These are phyloP conservation scores for Prunus campanulata DNA, from an alignment of 306 rosid species.

Conservation along the genomic window DNA sequence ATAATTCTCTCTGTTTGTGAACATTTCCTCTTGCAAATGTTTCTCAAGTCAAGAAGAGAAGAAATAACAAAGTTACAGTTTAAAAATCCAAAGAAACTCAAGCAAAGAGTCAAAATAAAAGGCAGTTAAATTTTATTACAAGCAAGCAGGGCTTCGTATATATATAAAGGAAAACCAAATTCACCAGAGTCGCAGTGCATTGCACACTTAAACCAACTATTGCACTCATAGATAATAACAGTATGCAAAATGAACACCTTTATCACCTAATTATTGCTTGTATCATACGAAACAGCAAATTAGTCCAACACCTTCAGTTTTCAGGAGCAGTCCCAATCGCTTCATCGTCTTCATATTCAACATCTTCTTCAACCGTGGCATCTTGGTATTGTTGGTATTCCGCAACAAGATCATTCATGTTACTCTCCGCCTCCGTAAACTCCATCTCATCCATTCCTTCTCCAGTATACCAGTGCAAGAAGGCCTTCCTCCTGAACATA, in stretches of 20 bases:
- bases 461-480: constrained; percentile 82
- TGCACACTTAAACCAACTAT: not conserved
- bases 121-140: not conserved
- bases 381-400: constrained; percentile 84
- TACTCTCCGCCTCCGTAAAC: constrained; percentile 70
- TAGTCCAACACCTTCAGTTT: constrained; percentile 35
- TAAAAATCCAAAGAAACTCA: not conserved
- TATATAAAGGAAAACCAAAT: not conserved
- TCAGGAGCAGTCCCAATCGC: constrained; percentile 30
- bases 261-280: constrained; percentile 25
- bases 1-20: not conserved
- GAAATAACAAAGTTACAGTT: not conserved
- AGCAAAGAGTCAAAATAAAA: too few relatives aligned
- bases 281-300: constrained; percentile 25
- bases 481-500: constrained; percentile 81
- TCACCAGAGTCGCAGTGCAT: not conserved
- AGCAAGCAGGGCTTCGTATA: not conserved
- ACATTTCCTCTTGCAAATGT: not conserved
- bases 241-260: constrained; percentile 4
- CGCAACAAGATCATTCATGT: constrained; percentile 79
- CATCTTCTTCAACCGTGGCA: constrained; percentile 44
- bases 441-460: constrained; percentile 86
- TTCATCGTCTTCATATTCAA: constrained; percentile 40
- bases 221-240: not conserved
- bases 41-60: not conserved